These are phyloP conservation scores for Mucor saturninus DNA, from an alignment of 371 early-diverging fungal genomes.

Conservation along the genomic window DNA sequence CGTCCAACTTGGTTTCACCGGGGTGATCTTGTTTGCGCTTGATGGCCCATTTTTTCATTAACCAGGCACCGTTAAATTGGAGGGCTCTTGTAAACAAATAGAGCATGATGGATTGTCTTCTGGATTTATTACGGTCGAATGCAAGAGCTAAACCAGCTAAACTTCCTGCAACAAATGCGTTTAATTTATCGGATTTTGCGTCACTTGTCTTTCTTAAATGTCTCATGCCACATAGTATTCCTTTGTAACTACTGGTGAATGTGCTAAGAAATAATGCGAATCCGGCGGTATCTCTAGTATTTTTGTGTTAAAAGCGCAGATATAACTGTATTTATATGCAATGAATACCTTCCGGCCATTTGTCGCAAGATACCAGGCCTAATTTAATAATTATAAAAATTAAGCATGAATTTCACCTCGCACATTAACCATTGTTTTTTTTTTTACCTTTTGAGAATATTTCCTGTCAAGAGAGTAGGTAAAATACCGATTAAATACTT, in stretches of 20 bases:
- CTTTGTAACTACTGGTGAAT: slow-evolving; percentile 82
- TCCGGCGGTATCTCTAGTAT: slow-evolving; percentile 68
- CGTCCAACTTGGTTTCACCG: slow-evolving; percentile 48
- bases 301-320: neutral
- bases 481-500: slow-evolving; percentile 79
- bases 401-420: neutral
- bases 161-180: slow-evolving; percentile 81
- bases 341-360: slow-evolving; percentile 57
- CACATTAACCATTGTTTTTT: neutral
- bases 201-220: slow-evolving; percentile 50
- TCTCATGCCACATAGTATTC: slow-evolving; percentile 73
- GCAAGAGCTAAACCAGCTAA: slow-evolving; percentile 74
- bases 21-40: slow-evolving; percentile 42
- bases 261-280: slow-evolving; percentile 86
- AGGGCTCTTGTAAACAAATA: slow-evolving; percentile 79
- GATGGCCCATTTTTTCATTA: slow-evolving; percentile 67
- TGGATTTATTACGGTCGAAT: slow-evolving; percentile 71
- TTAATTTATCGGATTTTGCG: slow-evolving; percentile 58
- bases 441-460: slow-evolving; percentile 64
- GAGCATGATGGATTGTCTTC: slow-evolving; percentile 78
- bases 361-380: slow-evolving; percentile 63
- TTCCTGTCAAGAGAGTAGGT: slow-evolving; percentile 70
- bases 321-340: too few species aligned
- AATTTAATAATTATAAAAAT: slow-evolving; percentile 4
- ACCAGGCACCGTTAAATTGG: slow-evolving; percentile 74